Conservation (phyloP, 2,329 filamentous ascomycete species). For the Paracoccidioides lutzii region DNA sequence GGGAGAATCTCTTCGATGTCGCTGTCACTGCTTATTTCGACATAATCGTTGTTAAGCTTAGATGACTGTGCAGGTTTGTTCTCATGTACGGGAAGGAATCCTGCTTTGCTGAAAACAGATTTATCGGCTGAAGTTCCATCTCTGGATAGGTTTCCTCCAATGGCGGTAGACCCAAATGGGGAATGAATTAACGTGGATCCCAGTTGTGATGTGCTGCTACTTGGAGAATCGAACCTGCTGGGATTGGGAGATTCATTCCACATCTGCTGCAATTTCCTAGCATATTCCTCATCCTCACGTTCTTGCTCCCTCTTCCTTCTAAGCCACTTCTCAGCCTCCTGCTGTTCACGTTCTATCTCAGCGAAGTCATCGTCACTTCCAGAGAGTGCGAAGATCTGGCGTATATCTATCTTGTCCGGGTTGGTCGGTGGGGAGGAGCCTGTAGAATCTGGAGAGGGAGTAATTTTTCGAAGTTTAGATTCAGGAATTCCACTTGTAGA, state of each 20-base stretch:
- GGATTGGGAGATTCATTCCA: conserved; percentile 11
- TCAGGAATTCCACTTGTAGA: neutral
- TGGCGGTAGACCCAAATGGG: neutral
- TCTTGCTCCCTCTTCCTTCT: conserved; percentile 22
- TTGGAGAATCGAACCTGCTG: neutral
- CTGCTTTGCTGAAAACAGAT: neutral
- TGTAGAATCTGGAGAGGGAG: neutral
- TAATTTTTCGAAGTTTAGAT: conserved; percentile 2
- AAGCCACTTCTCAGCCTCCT: conserved; percentile 21
- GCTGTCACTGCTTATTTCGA: conserved; percentile 9
- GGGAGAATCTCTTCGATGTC: conserved; percentile 4
- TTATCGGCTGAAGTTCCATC: neutral
- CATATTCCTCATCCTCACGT: conserved; percentile 26
- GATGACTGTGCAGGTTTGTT: neutral
- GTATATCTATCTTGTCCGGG: conserved; percentile 8
- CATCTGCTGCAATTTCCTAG: conserved; percentile 25
- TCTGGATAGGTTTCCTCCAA: neutral
- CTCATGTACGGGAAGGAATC: too few relatives aligned
- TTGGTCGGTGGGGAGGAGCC: neutral
- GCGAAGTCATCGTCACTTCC: conserved; percentile 14
- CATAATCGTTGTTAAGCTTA: neutral
- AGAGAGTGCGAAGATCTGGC: conserved; percentile 17
- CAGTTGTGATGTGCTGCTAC: neutral
- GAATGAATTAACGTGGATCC: neutral
- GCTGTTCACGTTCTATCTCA: conserved; percentile 20